Evolutionary conservation across 2,329 filamentous ascomycete species (phyloP).

Genomic region (Colletotrichum simmondsii): DNA sequence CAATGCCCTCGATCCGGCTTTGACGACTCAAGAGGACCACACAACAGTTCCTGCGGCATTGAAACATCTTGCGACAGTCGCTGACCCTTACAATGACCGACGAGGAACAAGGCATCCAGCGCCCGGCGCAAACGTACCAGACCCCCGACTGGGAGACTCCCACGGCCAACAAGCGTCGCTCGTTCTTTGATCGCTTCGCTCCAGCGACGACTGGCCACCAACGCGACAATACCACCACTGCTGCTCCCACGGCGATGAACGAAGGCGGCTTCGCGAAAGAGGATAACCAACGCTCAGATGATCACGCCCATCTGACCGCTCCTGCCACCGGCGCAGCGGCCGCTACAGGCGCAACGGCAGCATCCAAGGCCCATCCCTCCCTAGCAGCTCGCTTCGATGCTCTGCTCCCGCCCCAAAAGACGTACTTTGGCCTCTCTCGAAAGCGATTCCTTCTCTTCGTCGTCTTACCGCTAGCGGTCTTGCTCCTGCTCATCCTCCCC

Average conservation of each 20-base stretch:
- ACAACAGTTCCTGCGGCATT: not conserved
- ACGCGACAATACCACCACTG: not conserved
- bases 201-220: not conserved
- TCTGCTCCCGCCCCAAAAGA: constrained; percentile 18
- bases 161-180: constrained; percentile 16
- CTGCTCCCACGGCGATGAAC: not conserved
- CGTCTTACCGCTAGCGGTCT: constrained; percentile 2
- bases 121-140: constrained; percentile 23
- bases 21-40: not conserved
- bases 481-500: constrained; percentile 13
- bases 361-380: not conserved
- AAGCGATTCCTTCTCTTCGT: constrained; percentile 22
- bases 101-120: constrained; percentile 20
- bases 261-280: constrained; percentile 1
- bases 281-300: not conserved
- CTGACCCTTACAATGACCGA: not conserved
- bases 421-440: constrained; percentile 21
- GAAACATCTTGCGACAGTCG: not conserved
- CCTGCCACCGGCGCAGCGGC: not conserved
- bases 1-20: not conserved
- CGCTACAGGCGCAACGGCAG: not conserved
- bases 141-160: constrained; percentile 28
- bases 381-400: constrained; percentile 21
- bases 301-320: not conserved
- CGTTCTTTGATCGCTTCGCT: constrained; percentile 10